Evolutionary conservation across 768 basidiomycete genomes (phyloP), one percentile per base, ranked within the genome.

Genomic region (Lactarius tabidus): DNA sequence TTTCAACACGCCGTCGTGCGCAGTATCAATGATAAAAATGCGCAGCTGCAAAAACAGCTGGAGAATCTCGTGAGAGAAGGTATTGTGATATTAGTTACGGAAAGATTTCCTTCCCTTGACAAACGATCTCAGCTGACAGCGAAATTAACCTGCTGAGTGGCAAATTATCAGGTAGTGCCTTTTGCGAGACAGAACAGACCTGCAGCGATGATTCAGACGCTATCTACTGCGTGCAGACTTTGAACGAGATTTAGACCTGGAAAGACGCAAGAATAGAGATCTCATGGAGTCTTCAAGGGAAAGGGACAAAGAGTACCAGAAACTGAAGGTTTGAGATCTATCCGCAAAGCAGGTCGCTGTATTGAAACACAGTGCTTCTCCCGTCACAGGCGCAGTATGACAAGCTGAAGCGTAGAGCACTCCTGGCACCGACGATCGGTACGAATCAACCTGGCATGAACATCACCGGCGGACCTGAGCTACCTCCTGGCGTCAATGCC

Each of bases 41-140:
- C 87, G 7, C 90, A 91, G 69, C 72, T 91, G 48, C 90, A 93
- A 72, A 93, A 94, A 70, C 91, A 93, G 70, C 75, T 94, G 2
- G 91, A 93, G 35, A 93, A 88, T 71, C 90, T 93, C 53, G 79
- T 94, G 63, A 79, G 91, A 76, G 92, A 94, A 85, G 91, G 91
- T 90, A 63, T 36, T 70, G n/a, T 33, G 45, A 8, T 35, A 1
- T 41, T 65, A 23, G 35, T 7, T 18, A 1, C 53, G 33, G 31
- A 51, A 62, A 23, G 9, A 28, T 48, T 52, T 18, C n/a, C 12
- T 23, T 15, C 39, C 31, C 53, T 23, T 23, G 33, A 62, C 45
- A 31, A 35, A 35, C 36, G 36, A 18, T 20, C n/a, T 48, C 57
- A 93, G 92, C 92, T 5, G 91, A 93, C 66, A 82, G 87, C 33